phyloP scores from a whole-genome alignment of 768 basidiomycete species.

The Boletus rufocinnamomeus region DNA sequence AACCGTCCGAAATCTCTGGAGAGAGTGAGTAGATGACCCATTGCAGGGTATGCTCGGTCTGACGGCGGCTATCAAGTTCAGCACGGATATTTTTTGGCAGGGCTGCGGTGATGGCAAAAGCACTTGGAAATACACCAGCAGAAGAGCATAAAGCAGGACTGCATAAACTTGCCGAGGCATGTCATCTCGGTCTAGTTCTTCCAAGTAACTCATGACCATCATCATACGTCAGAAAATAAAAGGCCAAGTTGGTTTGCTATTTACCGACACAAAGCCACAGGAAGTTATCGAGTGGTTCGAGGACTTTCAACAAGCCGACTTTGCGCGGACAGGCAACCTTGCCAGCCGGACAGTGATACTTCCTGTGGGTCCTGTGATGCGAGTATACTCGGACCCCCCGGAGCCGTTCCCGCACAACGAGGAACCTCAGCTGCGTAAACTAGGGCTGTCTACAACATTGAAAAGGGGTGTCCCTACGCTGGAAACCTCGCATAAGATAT shows the following conservation, averaged over 20 bases:
- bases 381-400: slow-evolving; percentile 72
- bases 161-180: slow-evolving; percentile 75
- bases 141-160: slow-evolving; percentile 83
- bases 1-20: slow-evolving; percentile 92
- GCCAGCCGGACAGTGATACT: slow-evolving; percentile 75
- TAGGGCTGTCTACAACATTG: slow-evolving; percentile 85
- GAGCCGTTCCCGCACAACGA: slow-evolving; percentile 96
- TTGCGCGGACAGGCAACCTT: slow-evolving; percentile 83
- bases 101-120: slow-evolving; percentile 92
- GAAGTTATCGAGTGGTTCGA: slow-evolving; percentile 96
- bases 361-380: slow-evolving; percentile 84
- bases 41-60: slow-evolving; percentile 5
- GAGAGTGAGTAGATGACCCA: slow-evolving; percentile 59
- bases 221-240: slow-evolving; percentile 72
- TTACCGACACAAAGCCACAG: slow-evolving; percentile 86
- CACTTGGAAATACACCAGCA: slow-evolving; percentile 83
- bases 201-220: slow-evolving; percentile 9
- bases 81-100: slow-evolving; percentile 90
- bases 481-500: slow-evolving; percentile 76
- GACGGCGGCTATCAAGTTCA: slow-evolving; percentile 37
- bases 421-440: slow-evolving; percentile 92
- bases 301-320: slow-evolving; percentile 87
- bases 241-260: slow-evolving; percentile 92
- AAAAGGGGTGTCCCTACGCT: slow-evolving; percentile 87
- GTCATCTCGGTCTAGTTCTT: slow-evolving; percentile 33